Base-by-base conservation (phyloP, 108 stramenopile species). In the Cyclostephanos invisitatus region DNA sequence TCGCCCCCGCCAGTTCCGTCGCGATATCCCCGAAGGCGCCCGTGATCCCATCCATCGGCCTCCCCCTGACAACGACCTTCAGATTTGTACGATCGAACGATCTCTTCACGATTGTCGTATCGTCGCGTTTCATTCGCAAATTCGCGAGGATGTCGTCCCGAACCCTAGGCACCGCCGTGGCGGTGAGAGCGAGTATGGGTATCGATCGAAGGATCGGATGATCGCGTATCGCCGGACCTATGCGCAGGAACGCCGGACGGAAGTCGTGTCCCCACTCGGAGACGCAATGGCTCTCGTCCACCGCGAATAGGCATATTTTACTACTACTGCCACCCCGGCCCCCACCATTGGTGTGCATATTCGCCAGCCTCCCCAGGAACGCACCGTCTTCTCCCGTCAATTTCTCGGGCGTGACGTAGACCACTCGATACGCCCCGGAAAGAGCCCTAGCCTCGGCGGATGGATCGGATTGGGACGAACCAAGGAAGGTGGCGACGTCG, bases 231-330 rank as follows among this genome's bases (percentile, higher is more conserved):
- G 71, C 40, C 42, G 67, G 28, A 8, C 90, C 92, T 17, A 96
- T 78, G 44, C 66, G n/a, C 11, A 87, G 70, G 77, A 94, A 98
- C 25, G 87, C 83, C 5, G 83, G 85, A 24, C 97, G 91, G 75
- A 98, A 98, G 71, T 97, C 96, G 28, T 76, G 75, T 25, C 75
- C 75, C 98, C 98, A 98, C 70, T 97, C 92, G 22, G 83, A 86
- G 42, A 97, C 92, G 74, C 98, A 98, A 74, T 98, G 98, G 44
- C 84, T 81, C 78, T 98, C 97, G 80, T 98, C 98, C 49, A 97
- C 80, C 17, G 96, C 96, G 74, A 97, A 82, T 25, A 91, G 64
- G 47, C 89, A 86, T 44, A 96, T 68, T 35, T 47, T 51, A n/a
- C n/a, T n/a, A n/a, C n/a, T n/a, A n/a, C n/a, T n/a, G 50, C 38